Evolutionary conservation across 768 basidiomycete species (phyloP), one percentile per base, ranked within the genome.

Genomic region (Coprinopsis marcescibilis): DNA sequence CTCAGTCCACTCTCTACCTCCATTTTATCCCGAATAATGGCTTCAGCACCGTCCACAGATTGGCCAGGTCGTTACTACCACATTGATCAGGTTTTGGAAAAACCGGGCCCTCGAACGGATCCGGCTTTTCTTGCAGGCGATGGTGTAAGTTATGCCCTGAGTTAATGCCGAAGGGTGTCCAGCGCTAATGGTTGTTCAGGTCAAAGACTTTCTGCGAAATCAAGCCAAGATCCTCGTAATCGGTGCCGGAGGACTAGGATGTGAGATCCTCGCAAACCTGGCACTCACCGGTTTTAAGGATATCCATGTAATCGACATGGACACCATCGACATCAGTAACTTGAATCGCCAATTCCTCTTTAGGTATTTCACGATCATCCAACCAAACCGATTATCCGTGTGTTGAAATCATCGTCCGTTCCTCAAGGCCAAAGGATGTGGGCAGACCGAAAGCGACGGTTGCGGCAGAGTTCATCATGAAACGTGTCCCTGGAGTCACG

Each of bases 261-360:
- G 88, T 66, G 96, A 99, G 73, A 98, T 98, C 55, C 75, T 99
- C 33, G 89, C 94, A 50, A 96, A 98, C 66, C 78, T 99, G 41
- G 95, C 96, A 19, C 68, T 98, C 55, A 87, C 90, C 36, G 96
- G 96, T 20, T 99, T 98, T 81, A 89, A 87, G 66, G 89, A 98
- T 59, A 96, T 98, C 55, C 92, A 97, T 72, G 94, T 99, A 51
- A 98, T 99, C 61, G 96, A 99, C 73, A 98, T 99, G 94, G 95
- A 99, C 73, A 97, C 95, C 13, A 99, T 98, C 63, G 95, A 99
- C 68, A 89, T 99, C 60, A 97, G 93, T 60, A 99, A 99, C 65
- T 75, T 99, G 54, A 99, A 99, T 65, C 79, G 96, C 41, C 96
- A 99, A 67, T 99, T 99, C 64, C 72, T 99, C 19, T 99, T 99